Conservation (phyloP, 2,329 filamentous ascomycete genomes). For the Aureobasidium sp. region DNA sequence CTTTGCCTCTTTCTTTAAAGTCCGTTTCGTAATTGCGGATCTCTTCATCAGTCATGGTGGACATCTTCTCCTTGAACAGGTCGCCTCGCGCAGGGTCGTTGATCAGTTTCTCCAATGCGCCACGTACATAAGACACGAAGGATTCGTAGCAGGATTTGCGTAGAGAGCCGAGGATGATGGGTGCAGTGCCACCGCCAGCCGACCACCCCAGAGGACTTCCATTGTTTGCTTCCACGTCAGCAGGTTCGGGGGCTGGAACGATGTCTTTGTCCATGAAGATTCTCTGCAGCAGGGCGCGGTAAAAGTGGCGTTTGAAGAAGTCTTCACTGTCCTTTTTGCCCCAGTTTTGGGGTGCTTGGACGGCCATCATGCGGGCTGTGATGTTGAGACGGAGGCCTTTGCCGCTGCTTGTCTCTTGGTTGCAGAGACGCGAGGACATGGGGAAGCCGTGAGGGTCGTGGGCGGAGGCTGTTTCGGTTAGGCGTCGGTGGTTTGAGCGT, state of each 20-base stretch:
- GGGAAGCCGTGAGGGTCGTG: conserved; percentile 88
- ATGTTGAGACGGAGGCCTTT: conserved; percentile 79
- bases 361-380: conserved; percentile 95
- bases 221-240: conserved; percentile 45
- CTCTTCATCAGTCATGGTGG: conserved; percentile 62
- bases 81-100: conserved; percentile 51
- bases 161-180: conserved; percentile 80
- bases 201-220: conserved; percentile 27
- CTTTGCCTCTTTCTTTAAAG: conserved; percentile 62
- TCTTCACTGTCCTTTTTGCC: conserved; percentile 66
- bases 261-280: conserved; percentile 84
- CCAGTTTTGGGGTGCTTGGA: conserved; percentile 94
- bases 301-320: conserved; percentile 93
- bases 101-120: conserved; percentile 66
- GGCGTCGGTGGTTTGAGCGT: conserved; percentile 62
- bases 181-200: conserved; percentile 52
- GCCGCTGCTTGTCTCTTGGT: conserved; percentile 33
- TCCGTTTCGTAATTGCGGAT: conserved; percentile 60
- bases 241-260: conserved; percentile 49
- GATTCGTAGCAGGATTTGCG: conserved; percentile 69
- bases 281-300: conserved; percentile 78
- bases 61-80: conserved; percentile 58
- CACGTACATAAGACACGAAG: conserved; percentile 69
- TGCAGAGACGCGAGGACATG: conserved; percentile 65
- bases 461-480: conserved; percentile 59